Evolutionary conservation across 2,329 filamentous ascomycete genomes (phyloP), one percentile per base, ranked within the genome.

Genomic region (Sarocladium strictum): DNA sequence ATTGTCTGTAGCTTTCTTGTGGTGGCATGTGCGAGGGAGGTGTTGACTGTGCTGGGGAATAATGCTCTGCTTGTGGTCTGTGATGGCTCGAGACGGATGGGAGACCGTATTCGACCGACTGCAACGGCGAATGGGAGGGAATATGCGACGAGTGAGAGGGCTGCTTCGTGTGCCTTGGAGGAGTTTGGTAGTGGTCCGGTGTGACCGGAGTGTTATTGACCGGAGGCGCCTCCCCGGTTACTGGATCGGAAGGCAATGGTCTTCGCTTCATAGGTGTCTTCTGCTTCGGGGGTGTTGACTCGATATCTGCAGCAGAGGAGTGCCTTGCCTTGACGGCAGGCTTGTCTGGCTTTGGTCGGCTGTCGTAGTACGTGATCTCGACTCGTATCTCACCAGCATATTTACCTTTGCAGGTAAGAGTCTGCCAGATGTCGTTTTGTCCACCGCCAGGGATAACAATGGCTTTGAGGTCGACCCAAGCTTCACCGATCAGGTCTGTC

Each of bases 341-440:
- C 71, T 87, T 91, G 57, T 95, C 90, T 12, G 80, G 79, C 71
- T 94, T 94, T 19, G 90, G 88, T 24, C 93, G 81, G 55, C 81
- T 85, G 69, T 99, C 94, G 75, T 97, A 99, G 73, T 88, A 99
- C 40, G 94, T 99, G 71, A 97, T 86, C 72, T 99, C 94, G 59
- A 99, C 86, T 61, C 93, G 83, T 59, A 99, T 85, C 69, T 97
- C 93, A 54, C 94, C 94, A 6, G 94, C 93, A 64, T 97, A 99
- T 76, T 96, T 96, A 59, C 92, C 91, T 66, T 86, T 90, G 77
- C 84, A 97, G 59, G 83, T 87, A 61, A 99, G 76, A 56, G 78
- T 85, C 67, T 97, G 92, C 94, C 94, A 99, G 54, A 90, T 77
- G 70, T 99, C 94, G 65, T 82, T 91, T 72, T 97, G 90, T n/a